Evolutionary conservation across 2,329 filamentous ascomycete species (phyloP).

Genomic region (Alternaria triticimaculans): DNA sequence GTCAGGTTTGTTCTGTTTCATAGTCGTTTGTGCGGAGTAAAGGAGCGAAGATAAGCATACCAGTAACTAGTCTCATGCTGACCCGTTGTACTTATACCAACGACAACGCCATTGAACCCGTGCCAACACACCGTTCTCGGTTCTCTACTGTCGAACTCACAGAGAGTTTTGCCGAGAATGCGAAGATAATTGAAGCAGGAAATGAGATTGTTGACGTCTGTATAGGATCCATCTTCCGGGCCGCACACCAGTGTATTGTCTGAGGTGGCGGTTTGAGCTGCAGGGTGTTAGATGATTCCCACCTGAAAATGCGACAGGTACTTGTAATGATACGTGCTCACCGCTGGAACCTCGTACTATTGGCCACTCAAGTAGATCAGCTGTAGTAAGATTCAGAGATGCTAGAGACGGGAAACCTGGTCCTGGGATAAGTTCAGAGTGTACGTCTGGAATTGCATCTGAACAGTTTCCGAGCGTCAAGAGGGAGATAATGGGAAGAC

Average conservation of each 20-base stretch:
- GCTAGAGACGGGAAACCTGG: constrained; percentile 10
- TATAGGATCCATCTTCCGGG: constrained; percentile 12
- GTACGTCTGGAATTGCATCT: neutral
- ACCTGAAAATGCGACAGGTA: neutral
- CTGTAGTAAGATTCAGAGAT: constrained; percentile 12
- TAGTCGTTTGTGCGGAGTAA: neutral
- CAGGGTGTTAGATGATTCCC: neutral
- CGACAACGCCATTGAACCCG: neutral
- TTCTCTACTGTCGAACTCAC: constrained; percentile 5
- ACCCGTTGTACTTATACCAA: neutral
- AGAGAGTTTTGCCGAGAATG: constrained; percentile 8
- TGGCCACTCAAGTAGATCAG: constrained; percentile 5
- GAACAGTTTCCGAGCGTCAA: neutral
- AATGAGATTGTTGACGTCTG: constrained; percentile 15
- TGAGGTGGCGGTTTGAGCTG: neutral
- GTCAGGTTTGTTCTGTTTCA: neutral
- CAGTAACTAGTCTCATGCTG: neutral
- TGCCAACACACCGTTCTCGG: neutral
- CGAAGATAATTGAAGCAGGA: constrained; percentile 19
- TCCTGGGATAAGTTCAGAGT: neutral
- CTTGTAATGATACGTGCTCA: neutral
- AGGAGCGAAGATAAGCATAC: neutral
- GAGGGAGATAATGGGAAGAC: neutral
- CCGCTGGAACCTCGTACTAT: neutral
- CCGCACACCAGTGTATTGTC: constrained; percentile 4